A percentile compares a stretch with the other conserved stretches of the same genome.
Evolutionary conservation across 306 rosid genomes (phyloP).

Genomic region (Trifolium repens): DNA sequence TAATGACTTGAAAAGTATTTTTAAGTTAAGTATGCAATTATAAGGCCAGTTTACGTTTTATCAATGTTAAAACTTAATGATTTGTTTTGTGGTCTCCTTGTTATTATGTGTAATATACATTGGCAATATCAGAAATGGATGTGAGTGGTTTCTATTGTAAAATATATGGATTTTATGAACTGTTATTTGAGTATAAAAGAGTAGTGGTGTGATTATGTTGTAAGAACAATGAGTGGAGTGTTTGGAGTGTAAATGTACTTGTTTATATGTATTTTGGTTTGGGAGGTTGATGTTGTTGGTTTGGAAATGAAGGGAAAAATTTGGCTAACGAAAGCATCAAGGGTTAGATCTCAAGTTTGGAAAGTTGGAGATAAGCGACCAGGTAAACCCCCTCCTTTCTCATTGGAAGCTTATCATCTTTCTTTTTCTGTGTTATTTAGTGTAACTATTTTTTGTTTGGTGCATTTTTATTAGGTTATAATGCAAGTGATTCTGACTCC

Average conservation of each 20-base stretch:
- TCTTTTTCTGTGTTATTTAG: slow-evolving; percentile 10
- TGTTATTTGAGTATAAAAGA: slow-evolving; percentile 16
- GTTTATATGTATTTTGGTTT: slow-evolving; percentile 23
- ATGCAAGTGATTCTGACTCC: slow-evolving; percentile 97
- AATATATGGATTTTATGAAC: slow-evolving; percentile 37
- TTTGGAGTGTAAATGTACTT: slow-evolving; percentile 31
- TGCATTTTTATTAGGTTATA: slow-evolving; percentile 64
- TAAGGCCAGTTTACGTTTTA: background rate
- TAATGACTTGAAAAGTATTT: background rate
- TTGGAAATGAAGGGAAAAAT: slow-evolving; percentile 67
- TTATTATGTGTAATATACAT: slow-evolving; percentile 2
- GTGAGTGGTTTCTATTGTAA: slow-evolving; percentile 5
- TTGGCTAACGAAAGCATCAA: slow-evolving; percentile 90
- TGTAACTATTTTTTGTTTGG: slow-evolving; percentile 15
- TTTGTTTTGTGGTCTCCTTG: slow-evolving; percentile 34
- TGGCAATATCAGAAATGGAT: slow-evolving; percentile 1
- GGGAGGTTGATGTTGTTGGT: slow-evolving; percentile 38
- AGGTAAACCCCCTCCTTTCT: slow-evolving; percentile 55
- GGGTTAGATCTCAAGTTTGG: slow-evolving; percentile 86
- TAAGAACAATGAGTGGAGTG: slow-evolving; percentile 30
- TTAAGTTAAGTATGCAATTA: background rate
- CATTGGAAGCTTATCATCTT: background rate
- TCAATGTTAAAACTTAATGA: slow-evolving; percentile 12
- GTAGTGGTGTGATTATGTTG: slow-evolving; percentile 21
- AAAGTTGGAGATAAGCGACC: slow-evolving; percentile 90